phyloP scores from a whole-genome alignment of 2,329 filamentous ascomycete genomes.

The Ilyonectria robusta region DNA sequence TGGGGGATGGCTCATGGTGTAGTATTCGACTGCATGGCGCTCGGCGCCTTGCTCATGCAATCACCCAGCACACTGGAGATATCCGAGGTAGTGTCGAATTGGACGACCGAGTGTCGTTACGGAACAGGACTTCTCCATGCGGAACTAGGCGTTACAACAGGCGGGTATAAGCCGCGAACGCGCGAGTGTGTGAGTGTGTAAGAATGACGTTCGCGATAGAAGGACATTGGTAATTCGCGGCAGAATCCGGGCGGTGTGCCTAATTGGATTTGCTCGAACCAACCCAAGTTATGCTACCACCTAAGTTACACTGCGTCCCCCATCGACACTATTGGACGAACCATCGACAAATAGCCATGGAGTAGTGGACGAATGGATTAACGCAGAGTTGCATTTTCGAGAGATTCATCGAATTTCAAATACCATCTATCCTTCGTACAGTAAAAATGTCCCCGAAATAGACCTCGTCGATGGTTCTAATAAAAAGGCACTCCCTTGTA shows the following conservation, averaged over 20 bases:
- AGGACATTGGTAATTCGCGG: conserved; percentile 3
- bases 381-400: conserved; percentile 10
- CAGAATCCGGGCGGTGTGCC: conserved; percentile 31
- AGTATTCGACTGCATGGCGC: conserved; percentile 36
- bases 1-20: conserved; percentile 48
- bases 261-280: neutral
- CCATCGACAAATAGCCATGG: neutral
- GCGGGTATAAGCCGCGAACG: neutral
- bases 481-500: neutral
- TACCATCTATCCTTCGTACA: conserved; percentile 20
- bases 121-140: conserved; percentile 13
- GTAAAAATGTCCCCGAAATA: conserved; percentile 7
- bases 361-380: conserved; percentile 5
- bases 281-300: neutral
- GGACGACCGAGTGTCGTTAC: conserved; percentile 11
- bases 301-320: neutral
- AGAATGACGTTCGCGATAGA: conserved; percentile 13
- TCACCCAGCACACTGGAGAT: conserved; percentile 12
- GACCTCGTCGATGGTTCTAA: conserved; percentile 8
- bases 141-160: neutral
- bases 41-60: conserved; percentile 12
- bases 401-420: conserved; percentile 10
- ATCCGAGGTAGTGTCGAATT: conserved; percentile 5
- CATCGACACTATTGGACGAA: neutral
- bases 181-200: neutral